These are phyloP conservation scores for Fusarium nanum DNA, from an alignment of 2,329 filamentous ascomycete genomes.

Conservation along the genomic window DNA sequence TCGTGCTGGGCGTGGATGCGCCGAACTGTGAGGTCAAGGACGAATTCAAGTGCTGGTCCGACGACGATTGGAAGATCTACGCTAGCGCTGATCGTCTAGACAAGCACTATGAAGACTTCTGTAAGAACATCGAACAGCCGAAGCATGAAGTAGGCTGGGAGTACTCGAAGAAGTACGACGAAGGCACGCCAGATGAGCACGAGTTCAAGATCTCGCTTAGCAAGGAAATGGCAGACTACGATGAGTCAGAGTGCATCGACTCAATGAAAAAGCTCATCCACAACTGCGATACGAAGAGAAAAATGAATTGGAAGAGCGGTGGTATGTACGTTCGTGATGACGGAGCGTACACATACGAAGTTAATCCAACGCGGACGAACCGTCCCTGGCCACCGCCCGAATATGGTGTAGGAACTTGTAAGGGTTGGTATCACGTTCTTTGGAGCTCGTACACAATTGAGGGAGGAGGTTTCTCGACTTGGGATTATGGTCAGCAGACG, in stretches of 20 bases:
- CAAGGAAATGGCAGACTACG: background rate
- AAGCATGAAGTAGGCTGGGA: background rate
- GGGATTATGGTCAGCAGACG: conserved; percentile 9
- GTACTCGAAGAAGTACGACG: background rate
- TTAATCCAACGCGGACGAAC: background rate
- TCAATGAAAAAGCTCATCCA: conserved; percentile 3
- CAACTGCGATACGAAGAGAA: background rate
- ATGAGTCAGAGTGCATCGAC: background rate
- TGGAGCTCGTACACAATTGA: background rate
- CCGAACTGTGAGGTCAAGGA: background rate
- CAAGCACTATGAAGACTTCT: background rate
- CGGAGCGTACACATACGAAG: background rate
- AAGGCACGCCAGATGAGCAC: conserved; percentile 3
- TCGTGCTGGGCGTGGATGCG: background rate
- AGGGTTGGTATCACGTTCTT: background rate
- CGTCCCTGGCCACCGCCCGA: conserved; percentile 9
- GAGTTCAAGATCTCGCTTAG: background rate
- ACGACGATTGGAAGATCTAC: conserved; percentile 1
- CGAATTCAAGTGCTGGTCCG: background rate
- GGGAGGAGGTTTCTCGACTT: background rate
- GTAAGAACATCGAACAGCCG: background rate
- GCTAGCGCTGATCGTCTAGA: background rate
- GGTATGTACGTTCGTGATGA: background rate
- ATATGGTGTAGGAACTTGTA: background rate
- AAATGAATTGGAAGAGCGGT: conserved; percentile 5